Evolutionary conservation across 225 moss, liverwort and hornwort genomes (phyloP).

Genomic region (Takakia lepidozioides): DNA sequence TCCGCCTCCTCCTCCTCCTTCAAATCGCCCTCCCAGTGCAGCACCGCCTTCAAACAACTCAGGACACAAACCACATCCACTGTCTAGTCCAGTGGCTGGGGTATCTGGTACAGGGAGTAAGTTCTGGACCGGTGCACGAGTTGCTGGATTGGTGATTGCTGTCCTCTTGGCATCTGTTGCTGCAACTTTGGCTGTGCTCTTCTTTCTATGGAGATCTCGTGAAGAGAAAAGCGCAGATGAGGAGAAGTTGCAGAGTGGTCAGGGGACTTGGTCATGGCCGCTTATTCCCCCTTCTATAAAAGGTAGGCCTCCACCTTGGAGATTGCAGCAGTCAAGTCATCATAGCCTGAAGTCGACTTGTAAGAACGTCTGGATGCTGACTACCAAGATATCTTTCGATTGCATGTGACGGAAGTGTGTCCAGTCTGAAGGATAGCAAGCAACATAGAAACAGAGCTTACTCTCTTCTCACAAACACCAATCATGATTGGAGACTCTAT

Average conservation of each 20-base stretch:
- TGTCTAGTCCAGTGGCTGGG: slow-evolving; percentile 7
- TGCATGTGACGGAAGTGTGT: too few relatives aligned
- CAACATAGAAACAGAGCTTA: too few relatives aligned
- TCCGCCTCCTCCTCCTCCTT: slow-evolving; percentile 3
- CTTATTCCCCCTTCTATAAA: slow-evolving; percentile 35
- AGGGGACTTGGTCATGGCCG: slow-evolving; percentile 60
- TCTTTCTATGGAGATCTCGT: slow-evolving; percentile 33
- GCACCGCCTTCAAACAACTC: slow-evolving; percentile 5
- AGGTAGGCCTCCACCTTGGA: slow-evolving; percentile 9
- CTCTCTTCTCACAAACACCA: too few relatives aligned
- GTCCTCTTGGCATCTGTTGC: slow-evolving; percentile 16
- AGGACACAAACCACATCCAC: slow-evolving; percentile 3
- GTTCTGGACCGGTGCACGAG: slow-evolving; percentile 11
- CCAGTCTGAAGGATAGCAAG: too few relatives aligned
- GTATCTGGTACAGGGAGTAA: slow-evolving; percentile 3
- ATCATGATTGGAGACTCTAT: too few relatives aligned
- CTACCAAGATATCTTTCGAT: not conserved
- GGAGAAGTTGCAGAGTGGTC: slow-evolving; percentile 27
- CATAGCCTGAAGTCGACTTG: too few relatives aligned
- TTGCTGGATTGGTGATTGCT: slow-evolving; percentile 34
- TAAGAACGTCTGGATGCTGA: not conserved
- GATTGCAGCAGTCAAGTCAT: not conserved
- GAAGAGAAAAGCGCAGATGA: slow-evolving; percentile 24
- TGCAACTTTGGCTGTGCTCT: slow-evolving; percentile 16
- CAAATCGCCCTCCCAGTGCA: not conserved